Evolutionary conservation across 331 rosid genomes (phyloP).

Genomic region (Rosa hybrid): DNA sequence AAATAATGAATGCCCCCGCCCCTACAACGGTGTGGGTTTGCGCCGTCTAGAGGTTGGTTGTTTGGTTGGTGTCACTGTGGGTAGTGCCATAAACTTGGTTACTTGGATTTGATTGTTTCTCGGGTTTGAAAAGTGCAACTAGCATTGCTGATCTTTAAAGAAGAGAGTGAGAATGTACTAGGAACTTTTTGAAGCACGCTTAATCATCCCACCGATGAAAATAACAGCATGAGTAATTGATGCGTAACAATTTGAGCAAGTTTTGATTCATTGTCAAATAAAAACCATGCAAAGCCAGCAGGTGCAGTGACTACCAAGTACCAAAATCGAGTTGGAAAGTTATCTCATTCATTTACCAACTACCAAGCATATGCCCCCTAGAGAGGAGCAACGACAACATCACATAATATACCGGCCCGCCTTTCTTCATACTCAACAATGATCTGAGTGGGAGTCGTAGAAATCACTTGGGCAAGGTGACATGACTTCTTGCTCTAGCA

Average conservation of each 20-base stretch:
- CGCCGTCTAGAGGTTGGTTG: too few relatives aligned
- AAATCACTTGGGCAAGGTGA: constrained; percentile 83
- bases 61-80: too few relatives aligned
- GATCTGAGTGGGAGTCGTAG: constrained; percentile 87
- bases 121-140: background rate
- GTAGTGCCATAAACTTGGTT: too few relatives aligned
- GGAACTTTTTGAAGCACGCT: background rate
- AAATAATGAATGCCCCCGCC: too few relatives aligned
- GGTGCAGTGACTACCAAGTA: constrained; percentile 21
- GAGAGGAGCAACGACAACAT: constrained; percentile 14
- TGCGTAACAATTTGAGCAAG: background rate
- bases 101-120: too few relatives aligned
- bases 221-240: background rate
- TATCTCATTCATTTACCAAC: constrained; percentile 9
- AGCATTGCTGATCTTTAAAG: background rate
- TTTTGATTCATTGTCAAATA: background rate
- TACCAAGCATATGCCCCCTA: constrained; percentile 32
- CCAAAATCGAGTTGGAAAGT: background rate
- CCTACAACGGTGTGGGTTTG: too few relatives aligned
- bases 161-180: too few relatives aligned
- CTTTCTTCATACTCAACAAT: constrained; percentile 22
- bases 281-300: constrained; percentile 2
- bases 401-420: background rate
- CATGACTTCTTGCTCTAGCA: constrained; percentile 83
- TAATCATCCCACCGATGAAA: background rate